These are phyloP conservation scores for Kwoniella dejecticola DNA, from an alignment of 768 basidiomycete genomes.

Conservation along the genomic window DNA sequence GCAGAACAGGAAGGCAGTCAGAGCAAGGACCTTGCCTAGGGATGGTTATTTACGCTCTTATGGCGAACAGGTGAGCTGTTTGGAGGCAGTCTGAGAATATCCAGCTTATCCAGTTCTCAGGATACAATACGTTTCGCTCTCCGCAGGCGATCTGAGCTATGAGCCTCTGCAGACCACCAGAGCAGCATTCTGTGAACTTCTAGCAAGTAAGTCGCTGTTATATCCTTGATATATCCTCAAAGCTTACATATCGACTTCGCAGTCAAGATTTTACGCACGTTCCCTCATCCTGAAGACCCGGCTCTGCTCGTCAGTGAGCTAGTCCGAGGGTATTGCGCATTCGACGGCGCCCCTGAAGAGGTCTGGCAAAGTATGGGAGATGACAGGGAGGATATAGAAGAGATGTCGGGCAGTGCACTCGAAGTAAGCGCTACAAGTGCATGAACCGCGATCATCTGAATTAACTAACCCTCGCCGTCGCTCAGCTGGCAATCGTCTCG, in stretches of 20 bases:
- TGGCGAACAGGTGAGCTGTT: constrained; percentile 50
- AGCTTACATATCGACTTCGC: background rate
- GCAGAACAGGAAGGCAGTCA: background rate
- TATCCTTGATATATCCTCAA: background rate
- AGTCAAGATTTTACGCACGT: constrained; percentile 75
- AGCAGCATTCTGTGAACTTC: constrained; percentile 80
- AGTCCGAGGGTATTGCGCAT: constrained; percentile 80
- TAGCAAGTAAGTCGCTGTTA: constrained; percentile 61
- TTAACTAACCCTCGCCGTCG: background rate
- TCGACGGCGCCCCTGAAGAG: constrained; percentile 70
- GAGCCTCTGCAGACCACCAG: constrained; percentile 68
- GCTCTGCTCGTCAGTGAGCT: constrained; percentile 78
- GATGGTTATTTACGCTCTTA: constrained; percentile 49
- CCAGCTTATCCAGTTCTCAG: constrained; percentile 19
- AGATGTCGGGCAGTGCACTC: constrained; percentile 72
- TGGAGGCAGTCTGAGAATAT: background rate
- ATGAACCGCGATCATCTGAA: too few species aligned
- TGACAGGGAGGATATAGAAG: constrained; percentile 65
- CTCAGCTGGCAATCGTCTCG: constrained; percentile 84
- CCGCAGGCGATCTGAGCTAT: constrained; percentile 73
- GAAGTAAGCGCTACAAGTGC: constrained; percentile 70
- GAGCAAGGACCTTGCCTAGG: constrained; percentile 23
- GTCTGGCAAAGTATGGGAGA: constrained; percentile 66
- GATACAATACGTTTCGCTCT: constrained; percentile 70
- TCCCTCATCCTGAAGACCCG: constrained; percentile 65